These are phyloP conservation scores for Epithele typhae DNA, from an alignment of 768 basidiomycete species.

Conservation along the genomic window DNA sequence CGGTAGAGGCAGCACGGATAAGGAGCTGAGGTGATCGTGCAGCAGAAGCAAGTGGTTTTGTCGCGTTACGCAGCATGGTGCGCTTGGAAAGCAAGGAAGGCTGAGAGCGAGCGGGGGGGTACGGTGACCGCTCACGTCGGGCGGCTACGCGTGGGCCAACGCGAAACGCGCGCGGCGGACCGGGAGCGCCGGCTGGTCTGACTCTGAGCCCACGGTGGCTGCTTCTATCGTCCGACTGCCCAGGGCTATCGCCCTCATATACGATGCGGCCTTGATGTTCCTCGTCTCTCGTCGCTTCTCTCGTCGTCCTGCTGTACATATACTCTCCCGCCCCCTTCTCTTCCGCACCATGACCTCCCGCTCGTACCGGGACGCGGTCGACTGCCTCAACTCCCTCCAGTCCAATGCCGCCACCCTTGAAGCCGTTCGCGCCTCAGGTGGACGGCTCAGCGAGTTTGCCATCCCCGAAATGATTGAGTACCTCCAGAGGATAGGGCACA, in stretches of 20 bases:
- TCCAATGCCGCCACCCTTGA: conserved; percentile 93
- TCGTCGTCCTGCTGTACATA: conserved; percentile 12
- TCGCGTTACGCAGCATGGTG: too few relatives aligned
- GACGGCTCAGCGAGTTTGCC: conserved; percentile 51
- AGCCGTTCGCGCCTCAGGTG: conserved; percentile 71
- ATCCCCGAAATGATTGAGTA: conserved; percentile 92
- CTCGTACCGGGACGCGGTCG: conserved; percentile 71
- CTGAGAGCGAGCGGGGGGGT: too few relatives aligned
- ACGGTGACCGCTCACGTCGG: too few relatives aligned
- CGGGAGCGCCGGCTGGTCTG: too few relatives aligned
- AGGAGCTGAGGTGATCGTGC: background rate
- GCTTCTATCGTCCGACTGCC: too few relatives aligned
- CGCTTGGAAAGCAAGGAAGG: too few relatives aligned
- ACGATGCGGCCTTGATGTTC: conserved; percentile 7
- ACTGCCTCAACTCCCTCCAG: conserved; percentile 75
- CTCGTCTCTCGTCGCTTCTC: conserved; percentile 4
- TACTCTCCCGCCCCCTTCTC: conserved; percentile 1
- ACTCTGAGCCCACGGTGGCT: too few relatives aligned
- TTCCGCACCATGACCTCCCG: conserved; percentile 49
- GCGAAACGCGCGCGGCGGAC: too few relatives aligned
- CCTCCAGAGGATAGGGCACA: conserved; percentile 79
- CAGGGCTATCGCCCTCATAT: too few relatives aligned
- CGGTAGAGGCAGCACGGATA: background rate
- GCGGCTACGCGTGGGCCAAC: too few relatives aligned
- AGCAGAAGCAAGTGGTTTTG: too few relatives aligned